Evolutionary conservation across 73 alveolate genomes (phyloP).

Genomic region (Stentor coeruleus): DNA sequence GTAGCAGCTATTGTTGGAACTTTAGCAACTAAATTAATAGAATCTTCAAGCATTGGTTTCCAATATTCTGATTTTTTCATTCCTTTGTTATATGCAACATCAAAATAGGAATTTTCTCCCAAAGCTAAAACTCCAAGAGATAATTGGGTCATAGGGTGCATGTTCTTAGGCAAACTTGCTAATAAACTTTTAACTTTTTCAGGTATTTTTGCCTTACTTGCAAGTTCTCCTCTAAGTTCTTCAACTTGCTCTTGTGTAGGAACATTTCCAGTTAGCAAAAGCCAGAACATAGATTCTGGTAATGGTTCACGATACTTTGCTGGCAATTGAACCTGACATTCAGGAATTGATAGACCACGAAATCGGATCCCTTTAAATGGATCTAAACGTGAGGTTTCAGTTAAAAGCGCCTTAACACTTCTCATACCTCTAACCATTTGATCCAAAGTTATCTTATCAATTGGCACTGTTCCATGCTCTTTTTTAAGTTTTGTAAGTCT

Average conservation of each 20-base stretch:
- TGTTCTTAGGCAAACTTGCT: slow-evolving; percentile 48
- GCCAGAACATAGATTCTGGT: slow-evolving; percentile 73
- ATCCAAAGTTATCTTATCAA: slow-evolving; percentile 66
- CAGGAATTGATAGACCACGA: slow-evolving; percentile 71
- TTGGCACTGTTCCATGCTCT: slow-evolving; percentile 35
- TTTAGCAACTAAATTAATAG: slow-evolving; percentile 71
- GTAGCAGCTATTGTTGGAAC: slow-evolving; percentile 79
- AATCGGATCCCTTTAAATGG: slow-evolving; percentile 72
- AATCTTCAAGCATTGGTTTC: slow-evolving; percentile 77
- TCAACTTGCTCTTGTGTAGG: slow-evolving; percentile 42
- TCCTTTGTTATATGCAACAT: slow-evolving; percentile 66
- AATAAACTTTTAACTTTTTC: not conserved
- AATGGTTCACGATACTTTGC: slow-evolving; percentile 68
- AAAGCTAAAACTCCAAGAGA: slow-evolving; percentile 62
- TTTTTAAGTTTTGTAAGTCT: slow-evolving; percentile 40
- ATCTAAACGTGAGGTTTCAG: slow-evolving; percentile 81
- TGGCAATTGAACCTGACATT: slow-evolving; percentile 54
- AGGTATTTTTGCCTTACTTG: not conserved
- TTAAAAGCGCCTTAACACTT: slow-evolving; percentile 75
- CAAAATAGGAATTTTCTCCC: slow-evolving; percentile 57
- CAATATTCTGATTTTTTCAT: slow-evolving; percentile 69
- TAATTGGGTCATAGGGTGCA: slow-evolving; percentile 86
- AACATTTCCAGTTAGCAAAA: slow-evolving; percentile 67
- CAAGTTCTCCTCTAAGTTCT: slow-evolving; percentile 18
- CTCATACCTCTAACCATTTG: slow-evolving; percentile 89